phyloP scores from a whole-genome alignment of 1,284 basidiomycete genomes.

The Ceratobasidium sp. region DNA sequence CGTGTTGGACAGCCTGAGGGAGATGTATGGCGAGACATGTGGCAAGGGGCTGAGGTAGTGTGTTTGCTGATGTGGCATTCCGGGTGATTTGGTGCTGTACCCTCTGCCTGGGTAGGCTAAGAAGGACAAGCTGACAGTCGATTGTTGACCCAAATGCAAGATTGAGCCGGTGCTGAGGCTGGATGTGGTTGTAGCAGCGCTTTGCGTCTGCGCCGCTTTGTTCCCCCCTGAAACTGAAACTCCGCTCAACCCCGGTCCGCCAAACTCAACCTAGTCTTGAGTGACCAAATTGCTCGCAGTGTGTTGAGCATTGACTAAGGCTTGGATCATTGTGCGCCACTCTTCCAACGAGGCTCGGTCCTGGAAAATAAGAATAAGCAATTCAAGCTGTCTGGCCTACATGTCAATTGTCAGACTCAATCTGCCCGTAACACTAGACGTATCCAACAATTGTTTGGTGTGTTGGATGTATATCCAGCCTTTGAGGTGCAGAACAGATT shows the following conservation, averaged over 20 bases:
- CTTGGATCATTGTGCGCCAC: conserved; percentile 84
- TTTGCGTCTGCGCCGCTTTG: neutral
- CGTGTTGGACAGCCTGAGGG: conserved; percentile 81
- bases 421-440: conserved; percentile 76
- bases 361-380: conserved; percentile 94
- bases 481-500: conserved; percentile 90
- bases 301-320: conserved; percentile 51
- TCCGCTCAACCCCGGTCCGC: conserved; percentile 34
- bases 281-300: conserved; percentile 52
- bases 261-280: conserved; percentile 46
- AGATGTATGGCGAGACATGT: conserved; percentile 74
- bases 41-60: conserved; percentile 28
- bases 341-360: conserved; percentile 88
- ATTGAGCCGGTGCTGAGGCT: conserved; percentile 69
- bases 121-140: conserved; percentile 68
- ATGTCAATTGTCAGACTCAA: conserved; percentile 93
- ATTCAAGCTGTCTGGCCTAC: conserved; percentile 92
- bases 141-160: conserved; percentile 58
- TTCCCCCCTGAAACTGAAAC: neutral
- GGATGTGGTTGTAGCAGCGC: conserved; percentile 33
- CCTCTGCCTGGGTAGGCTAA: neutral
- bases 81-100: conserved; percentile 62
- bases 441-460: conserved; percentile 87
- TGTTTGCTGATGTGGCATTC: conserved; percentile 16
- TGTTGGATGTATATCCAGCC: conserved; percentile 95